Conservation (phyloP, 78 protist genomes). For the Dictyostelium firmibasis region DNA sequence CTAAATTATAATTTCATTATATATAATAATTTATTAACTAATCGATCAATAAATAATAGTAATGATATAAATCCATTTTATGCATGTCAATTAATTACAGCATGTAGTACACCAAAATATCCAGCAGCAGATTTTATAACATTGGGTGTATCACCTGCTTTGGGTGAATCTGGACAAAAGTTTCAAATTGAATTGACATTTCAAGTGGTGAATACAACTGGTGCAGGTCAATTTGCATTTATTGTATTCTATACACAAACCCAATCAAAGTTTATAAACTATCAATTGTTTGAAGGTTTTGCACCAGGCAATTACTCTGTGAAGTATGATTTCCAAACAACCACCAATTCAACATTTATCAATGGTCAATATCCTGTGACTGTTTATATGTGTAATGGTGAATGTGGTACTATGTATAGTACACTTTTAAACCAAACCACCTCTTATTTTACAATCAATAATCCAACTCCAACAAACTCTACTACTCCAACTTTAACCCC, state of each 20-base stretch:
- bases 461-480: conserved; percentile 9
- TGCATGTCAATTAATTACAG: conserved; percentile 56
- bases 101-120: conserved; percentile 2
- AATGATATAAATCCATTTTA: conserved; percentile 66
- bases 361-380: conserved; percentile 43
- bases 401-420: conserved; percentile 66
- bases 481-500: not conserved
- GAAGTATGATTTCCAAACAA: conserved; percentile 18
- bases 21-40: no score
- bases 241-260: conserved; percentile 19
- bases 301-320: conserved; percentile 11
- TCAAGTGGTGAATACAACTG: conserved; percentile 55
- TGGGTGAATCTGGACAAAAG: conserved; percentile 1
- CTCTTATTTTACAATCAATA: not conserved
- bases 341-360: conserved; percentile 19
- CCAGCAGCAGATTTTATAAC: conserved; percentile 31
- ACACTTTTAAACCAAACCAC: conserved; percentile 10
- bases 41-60: no score
- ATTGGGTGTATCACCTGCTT: not conserved
- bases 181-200: conserved; percentile 23
- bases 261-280: conserved; percentile 31
- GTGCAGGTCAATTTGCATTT: conserved; percentile 61
- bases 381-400: conserved; percentile 35
- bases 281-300: conserved; percentile 23
- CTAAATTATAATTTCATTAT: no score